Evolutionary conservation across 169 alveolate species (phyloP), one percentile per base, ranked within the genome.

Genomic region (Plasmodium falciparum): DNA sequence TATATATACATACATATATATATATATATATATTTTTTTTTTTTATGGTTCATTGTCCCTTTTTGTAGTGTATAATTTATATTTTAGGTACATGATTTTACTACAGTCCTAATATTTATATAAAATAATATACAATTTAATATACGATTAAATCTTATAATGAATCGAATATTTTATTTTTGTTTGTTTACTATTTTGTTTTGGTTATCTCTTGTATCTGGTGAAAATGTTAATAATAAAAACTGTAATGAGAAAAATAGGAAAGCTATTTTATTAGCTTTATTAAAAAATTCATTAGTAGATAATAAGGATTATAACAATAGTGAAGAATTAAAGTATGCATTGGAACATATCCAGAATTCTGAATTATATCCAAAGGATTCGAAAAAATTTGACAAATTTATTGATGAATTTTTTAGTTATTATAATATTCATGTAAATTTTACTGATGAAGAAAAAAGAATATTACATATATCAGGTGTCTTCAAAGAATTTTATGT

Each of bases 381-480:
- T 17, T 24, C 22, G 3, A 63, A 69, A n/a, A 69, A 83, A 49
- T 83, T 83, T 50, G 74, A 67, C 20, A 69, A 69, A 20, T 83
- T 83, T 63, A 69, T 83, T 49, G 63, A 69, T 5, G 24, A 29
- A 9, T 69, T 83, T 17, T 83, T 83, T 2, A 69, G 70, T 33
- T 49, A 52, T 58, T 58, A 56, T 70, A 24, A 15, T 29, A 50
- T 83, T 45, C 20, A 67, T 26, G 83, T 22, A 52, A 43, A 66
- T 17, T 54, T 83, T 61, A 33, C n/a, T 33, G 91, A 83, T 24
- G 22, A 22, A 45, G 83, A 67, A 39, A 83, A 33, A 69, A 83
- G 54, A 49, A 66, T 83, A 49, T 22, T 83, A 70, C 73, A 83
- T 47, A 13, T 39, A 13, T 83, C 91, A 17, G 91, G 91, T 12